Evolutionary conservation across 2,329 filamentous ascomycete genomes (phyloP).

Genomic region (Botrytis medusae): DNA sequence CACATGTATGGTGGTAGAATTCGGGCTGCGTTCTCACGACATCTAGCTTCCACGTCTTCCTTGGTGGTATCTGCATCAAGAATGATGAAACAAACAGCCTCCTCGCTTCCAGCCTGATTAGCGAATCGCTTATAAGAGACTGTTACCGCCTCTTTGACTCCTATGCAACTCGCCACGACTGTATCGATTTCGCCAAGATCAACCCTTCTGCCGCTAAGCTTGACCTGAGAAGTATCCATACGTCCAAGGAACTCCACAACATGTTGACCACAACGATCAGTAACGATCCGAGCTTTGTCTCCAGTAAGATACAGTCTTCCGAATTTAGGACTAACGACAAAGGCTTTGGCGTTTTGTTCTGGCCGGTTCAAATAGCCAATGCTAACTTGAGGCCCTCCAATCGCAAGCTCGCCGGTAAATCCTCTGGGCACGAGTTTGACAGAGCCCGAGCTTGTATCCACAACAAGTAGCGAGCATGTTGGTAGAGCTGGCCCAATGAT

Average conservation of each 20-base stretch:
- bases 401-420: slow-evolving; percentile 24
- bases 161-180: background rate
- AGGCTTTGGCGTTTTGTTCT: slow-evolving; percentile 23
- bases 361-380: slow-evolving; percentile 24
- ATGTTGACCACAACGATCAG: slow-evolving; percentile 47
- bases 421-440: slow-evolving; percentile 18
- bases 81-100: slow-evolving; percentile 13
- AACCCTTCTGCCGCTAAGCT: slow-evolving; percentile 62
- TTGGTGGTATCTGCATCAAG: background rate
- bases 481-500: slow-evolving; percentile 8
- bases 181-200: slow-evolving; percentile 59
- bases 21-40: background rate
- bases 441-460: slow-evolving; percentile 21
- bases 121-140: slow-evolving; percentile 15
- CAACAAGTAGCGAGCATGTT: background rate
- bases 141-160: slow-evolving; percentile 12
- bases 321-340: slow-evolving; percentile 25
- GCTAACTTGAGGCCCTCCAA: slow-evolving; percentile 25
- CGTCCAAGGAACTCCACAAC: slow-evolving; percentile 61
- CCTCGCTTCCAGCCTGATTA: slow-evolving; percentile 10
- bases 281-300: slow-evolving; percentile 47
- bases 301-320: slow-evolving; percentile 48
- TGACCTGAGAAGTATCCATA: slow-evolving; percentile 60
- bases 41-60: background rate
- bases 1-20: slow-evolving; percentile 6